These are phyloP conservation scores for Solanum raphanifolium DNA, from an alignment of 257 asterid species.

Conservation along the genomic window DNA sequence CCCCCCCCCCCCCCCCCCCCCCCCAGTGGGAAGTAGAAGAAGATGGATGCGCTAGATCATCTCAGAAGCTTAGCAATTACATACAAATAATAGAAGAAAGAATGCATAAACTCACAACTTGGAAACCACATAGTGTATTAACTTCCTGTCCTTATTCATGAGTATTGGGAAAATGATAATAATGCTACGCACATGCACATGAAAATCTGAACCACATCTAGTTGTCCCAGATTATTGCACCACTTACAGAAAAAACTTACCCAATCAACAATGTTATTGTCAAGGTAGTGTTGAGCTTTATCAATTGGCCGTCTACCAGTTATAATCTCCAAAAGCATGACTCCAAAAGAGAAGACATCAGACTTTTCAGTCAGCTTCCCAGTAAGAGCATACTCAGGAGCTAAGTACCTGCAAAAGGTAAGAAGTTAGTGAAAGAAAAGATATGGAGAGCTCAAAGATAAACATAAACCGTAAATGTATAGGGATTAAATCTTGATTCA, in stretches of 20 bases:
- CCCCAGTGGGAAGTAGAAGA: background rate
- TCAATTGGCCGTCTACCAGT: slow-evolving; percentile 89
- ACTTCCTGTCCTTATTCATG: background rate
- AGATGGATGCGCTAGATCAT: background rate
- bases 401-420: slow-evolving; percentile 54
- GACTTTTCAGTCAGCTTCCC: slow-evolving; percentile 83
- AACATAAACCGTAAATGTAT: background rate
- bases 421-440: background rate
- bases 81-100: background rate
- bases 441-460: background rate
- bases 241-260: slow-evolving; percentile 23
- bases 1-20: no score
- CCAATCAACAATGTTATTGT: slow-evolving; percentile 89
- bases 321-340: slow-evolving; percentile 76
- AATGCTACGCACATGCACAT: background rate
- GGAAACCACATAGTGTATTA: background rate
- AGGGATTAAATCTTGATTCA: background rate
- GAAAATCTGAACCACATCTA: background rate
- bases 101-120: background rate
- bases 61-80: background rate
- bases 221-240: background rate
- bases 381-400: slow-evolving; percentile 92
- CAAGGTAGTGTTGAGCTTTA: slow-evolving; percentile 69
- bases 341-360: slow-evolving; percentile 89
- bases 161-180: background rate